Base-by-base conservation (phyloP, 2,329 filamentous ascomycete genomes). In the Cladosporium halotolerans region DNA sequence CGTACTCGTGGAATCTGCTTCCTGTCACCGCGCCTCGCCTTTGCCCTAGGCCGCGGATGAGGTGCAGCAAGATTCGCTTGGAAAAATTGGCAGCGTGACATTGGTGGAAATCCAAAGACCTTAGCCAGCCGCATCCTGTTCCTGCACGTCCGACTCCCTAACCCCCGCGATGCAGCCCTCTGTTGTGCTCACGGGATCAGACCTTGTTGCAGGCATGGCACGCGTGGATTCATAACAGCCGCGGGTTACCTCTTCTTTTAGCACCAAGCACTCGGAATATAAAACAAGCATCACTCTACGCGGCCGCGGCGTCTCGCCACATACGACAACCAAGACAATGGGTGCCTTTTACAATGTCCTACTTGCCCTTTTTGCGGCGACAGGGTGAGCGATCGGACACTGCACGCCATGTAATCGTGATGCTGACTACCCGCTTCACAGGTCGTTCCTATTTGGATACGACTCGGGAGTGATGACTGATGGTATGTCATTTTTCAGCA, bases 361-460 rank as follows among this genome's bases (percentile, higher is more conserved):
- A 41, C 56, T 65, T 13, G 61, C 62, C 3, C 54, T 54, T 46
- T 65, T 65, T 46, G 63, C 63, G 23, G 63, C 58, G 33, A 64
- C 61, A 33, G 63, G 63, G 61, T 63, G 55, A 19, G 57, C 39
- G 16, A 3, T 7, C 23, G 23, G 23, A 28, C 23, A 28, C 23
- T 7, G 23, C 5, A 28, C 23, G 7, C 4, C 23, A 28, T 7
- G 23, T 28, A 28, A 28, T 7, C 7, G 23, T 7, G 4, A 7
- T 28, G 7, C 23, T 28, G 23, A 28, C 23, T 28, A 28, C 23
- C 23, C 7, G 4, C 5, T 28, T 7, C 18, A 34, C 19, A 64
- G 62, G 44, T 65, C 63, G 31, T 71, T 76, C 55, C 69, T 76
- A 19, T 77, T 78, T 53, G 76, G 76, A 28, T 78, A 79, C 62